phyloP scores from a whole-genome alignment of 2,329 filamentous ascomycete genomes.

The Dothideomycetes sp. region DNA sequence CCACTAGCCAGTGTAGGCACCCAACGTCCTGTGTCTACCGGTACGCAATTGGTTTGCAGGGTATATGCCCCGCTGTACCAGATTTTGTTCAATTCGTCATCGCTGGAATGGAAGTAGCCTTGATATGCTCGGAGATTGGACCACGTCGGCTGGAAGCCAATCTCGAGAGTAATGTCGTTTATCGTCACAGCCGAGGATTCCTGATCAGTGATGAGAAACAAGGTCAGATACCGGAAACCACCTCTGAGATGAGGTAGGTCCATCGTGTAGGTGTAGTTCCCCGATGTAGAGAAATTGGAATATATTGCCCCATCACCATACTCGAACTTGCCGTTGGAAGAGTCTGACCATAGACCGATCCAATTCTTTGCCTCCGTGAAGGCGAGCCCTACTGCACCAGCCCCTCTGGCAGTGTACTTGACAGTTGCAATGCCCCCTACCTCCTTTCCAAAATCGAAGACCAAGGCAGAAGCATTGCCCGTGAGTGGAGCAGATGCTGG shows the following conservation, averaged over 20 bases:
- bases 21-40: conserved; percentile 22
- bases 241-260: conserved; percentile 35
- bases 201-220: conserved; percentile 29
- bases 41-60: conserved; percentile 25
- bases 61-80: conserved; percentile 44
- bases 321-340: conserved; percentile 28
- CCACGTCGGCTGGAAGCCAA: conserved; percentile 41
- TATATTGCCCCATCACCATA: conserved; percentile 34
- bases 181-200: conserved; percentile 24
- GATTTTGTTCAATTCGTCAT: conserved; percentile 41
- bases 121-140: conserved; percentile 27
- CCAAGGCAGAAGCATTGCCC: conserved; percentile 41
- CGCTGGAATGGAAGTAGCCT: conserved; percentile 25
- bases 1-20: conserved; percentile 12
- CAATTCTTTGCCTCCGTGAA: conserved; percentile 32
- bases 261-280: conserved; percentile 30
- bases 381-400: conserved; percentile 26
- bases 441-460: conserved; percentile 49
- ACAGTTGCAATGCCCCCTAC: conserved; percentile 46
- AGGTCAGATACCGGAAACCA: conserved; percentile 43
- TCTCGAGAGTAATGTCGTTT: conserved; percentile 29
- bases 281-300: conserved; percentile 25
- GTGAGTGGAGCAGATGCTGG: conserved; percentile 19
- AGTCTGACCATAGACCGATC: conserved; percentile 32
- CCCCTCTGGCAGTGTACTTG: conserved; percentile 33